These are phyloP conservation scores for Claviceps lovelessii DNA, from an alignment of 2,329 filamentous ascomycete species.

Conservation along the genomic window DNA sequence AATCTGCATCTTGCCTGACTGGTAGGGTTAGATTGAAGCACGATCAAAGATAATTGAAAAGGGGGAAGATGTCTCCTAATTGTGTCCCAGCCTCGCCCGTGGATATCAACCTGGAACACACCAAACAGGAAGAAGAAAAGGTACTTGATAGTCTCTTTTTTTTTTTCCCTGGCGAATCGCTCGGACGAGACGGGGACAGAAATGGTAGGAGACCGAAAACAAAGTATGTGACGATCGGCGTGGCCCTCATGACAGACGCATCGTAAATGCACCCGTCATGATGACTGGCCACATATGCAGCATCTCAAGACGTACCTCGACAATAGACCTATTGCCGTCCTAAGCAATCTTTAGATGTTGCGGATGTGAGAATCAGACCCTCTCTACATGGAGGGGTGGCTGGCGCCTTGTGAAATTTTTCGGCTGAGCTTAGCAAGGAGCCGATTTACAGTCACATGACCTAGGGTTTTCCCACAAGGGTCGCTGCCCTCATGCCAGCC, in stretches of 20 bases:
- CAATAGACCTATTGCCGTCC: constrained; percentile 46
- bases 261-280: constrained; percentile 14
- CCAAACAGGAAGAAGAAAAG: background rate
- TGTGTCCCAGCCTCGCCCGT: background rate
- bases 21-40: constrained; percentile 25
- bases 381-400: constrained; percentile 14
- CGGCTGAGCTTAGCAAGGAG: constrained; percentile 5
- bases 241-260: constrained; percentile 20
- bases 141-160: background rate
- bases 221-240: background rate
- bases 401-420: constrained; percentile 18
- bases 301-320: constrained; percentile 49
- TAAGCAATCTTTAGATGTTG: constrained; percentile 47
- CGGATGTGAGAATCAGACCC: constrained; percentile 17
- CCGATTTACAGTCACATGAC: constrained; percentile 11
- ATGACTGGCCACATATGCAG: constrained; percentile 19
- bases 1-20: constrained; percentile 58
- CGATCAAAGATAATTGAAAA: background rate
- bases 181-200: constrained; percentile 6
- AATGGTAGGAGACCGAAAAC: background rate
- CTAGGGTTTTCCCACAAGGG: constrained; percentile 12
- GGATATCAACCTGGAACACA: background rate
- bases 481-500: constrained; percentile 10
- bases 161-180: background rate
- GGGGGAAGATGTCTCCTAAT: background rate